Evolutionary conservation across 2,329 filamentous ascomycete species (phyloP).

Genomic region (Ophiostoma ips): DNA sequence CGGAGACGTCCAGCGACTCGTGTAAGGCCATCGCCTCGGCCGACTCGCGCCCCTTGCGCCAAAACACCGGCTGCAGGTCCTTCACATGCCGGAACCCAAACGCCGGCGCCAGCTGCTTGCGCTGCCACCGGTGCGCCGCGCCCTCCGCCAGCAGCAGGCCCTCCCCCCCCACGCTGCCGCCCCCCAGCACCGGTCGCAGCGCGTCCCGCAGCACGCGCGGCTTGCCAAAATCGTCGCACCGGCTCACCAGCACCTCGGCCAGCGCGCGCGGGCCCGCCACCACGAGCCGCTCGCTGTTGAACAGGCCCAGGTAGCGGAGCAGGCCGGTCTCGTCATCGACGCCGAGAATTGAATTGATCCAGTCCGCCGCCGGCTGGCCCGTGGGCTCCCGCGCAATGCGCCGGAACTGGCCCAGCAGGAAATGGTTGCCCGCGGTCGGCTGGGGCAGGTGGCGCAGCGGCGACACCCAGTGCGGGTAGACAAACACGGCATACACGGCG

Average conservation of each 20-base stretch:
- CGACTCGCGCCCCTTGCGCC: conserved; percentile 59
- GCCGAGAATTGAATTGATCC: conserved; percentile 44
- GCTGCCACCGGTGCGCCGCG: conserved; percentile 74
- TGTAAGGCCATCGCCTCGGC: conserved; percentile 40
- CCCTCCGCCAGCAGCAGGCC: conserved; percentile 73
- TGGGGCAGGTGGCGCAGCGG: conserved; percentile 34
- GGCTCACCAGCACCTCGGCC: conserved; percentile 55
- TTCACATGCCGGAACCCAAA: conserved; percentile 82
- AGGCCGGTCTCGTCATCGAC: conserved; percentile 48
- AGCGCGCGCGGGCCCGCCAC: conserved; percentile 49
- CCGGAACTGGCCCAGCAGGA: conserved; percentile 33
- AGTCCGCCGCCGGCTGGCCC: conserved; percentile 29
- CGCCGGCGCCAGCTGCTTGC: conserved; percentile 66
- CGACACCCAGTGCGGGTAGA: conserved; percentile 37
- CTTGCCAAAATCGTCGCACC: conserved; percentile 57
- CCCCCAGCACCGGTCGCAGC: conserved; percentile 53
- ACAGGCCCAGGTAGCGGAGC: conserved; percentile 49
- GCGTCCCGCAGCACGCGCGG: conserved; percentile 38
- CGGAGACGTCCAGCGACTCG: conserved; percentile 38
- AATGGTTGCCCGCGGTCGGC: conserved; percentile 26
- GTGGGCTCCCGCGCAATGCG: conserved; percentile 26
- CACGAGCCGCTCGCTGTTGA: conserved; percentile 51
- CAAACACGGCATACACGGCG: conserved; percentile 27
- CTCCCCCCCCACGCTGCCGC: too few relatives aligned
- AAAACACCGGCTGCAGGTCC: conserved; percentile 72